Evolutionary conservation across 2,329 filamentous ascomycete species (phyloP).

Genomic region (Capronia coronata): DNA sequence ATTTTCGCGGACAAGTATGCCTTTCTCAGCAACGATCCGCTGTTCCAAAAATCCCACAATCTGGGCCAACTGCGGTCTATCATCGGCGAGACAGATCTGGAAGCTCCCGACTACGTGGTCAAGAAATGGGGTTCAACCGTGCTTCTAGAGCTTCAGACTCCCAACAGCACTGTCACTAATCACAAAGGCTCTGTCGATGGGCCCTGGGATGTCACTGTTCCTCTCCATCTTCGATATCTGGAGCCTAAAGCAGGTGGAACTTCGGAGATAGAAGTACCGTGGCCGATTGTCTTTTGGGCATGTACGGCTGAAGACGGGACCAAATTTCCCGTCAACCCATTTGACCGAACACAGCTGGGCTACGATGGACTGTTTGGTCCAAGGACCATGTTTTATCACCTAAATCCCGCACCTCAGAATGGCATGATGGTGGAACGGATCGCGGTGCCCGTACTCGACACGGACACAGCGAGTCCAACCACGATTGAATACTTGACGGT

Average conservation of each 20-base stretch:
- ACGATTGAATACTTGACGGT: conserved; percentile 52
- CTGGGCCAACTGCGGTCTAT: conserved; percentile 62
- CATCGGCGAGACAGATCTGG: conserved; percentile 74
- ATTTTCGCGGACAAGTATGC: conserved; percentile 88
- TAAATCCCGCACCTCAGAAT: conserved; percentile 45
- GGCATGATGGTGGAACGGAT: conserved; percentile 48
- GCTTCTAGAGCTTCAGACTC: conserved; percentile 64
- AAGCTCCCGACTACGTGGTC: conserved; percentile 78
- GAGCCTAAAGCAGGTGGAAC: conserved; percentile 40
- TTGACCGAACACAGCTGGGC: conserved; percentile 76
- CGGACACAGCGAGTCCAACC: conserved; percentile 45
- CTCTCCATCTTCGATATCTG: conserved; percentile 80
- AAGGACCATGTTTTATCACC: conserved; percentile 76
- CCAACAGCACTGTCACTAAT: conserved; percentile 31
- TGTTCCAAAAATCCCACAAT: conserved; percentile 77
- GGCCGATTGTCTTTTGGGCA: conserved; percentile 85
- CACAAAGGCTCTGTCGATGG: conserved; percentile 1
- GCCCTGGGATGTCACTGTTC: conserved; percentile 49
- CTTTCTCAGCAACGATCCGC: conserved; percentile 48
- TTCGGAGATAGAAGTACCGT: conserved; percentile 58
- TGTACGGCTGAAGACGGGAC: conserved; percentile 55
- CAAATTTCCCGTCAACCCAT: conserved; percentile 71
- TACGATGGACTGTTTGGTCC: conserved; percentile 75
- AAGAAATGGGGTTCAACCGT: conserved; percentile 70
- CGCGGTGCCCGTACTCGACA: conserved; percentile 59